A percentile compares a stretch with the other conserved stretches of the same genome.
Evolutionary conservation across 345 rosid species (phyloP).

Genomic region (Eucalyptus urophylla): DNA sequence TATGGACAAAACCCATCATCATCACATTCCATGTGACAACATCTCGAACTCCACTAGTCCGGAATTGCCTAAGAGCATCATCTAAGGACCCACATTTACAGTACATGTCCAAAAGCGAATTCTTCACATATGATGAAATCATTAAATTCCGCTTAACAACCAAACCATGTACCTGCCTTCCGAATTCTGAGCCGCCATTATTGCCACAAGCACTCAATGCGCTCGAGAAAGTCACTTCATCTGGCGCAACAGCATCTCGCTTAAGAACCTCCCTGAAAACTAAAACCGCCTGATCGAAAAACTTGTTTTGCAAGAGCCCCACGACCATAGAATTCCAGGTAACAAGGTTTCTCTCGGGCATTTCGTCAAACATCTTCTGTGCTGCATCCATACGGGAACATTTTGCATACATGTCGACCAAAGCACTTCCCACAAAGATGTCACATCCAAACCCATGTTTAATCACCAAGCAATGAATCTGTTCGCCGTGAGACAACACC

Average conservation of each 20-base stretch:
- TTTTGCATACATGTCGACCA: constrained; percentile 21
- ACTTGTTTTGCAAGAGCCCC: constrained; percentile 13
- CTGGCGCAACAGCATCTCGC: constrained; percentile 1
- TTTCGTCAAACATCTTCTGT: constrained; percentile 24
- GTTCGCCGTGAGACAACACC: constrained; percentile 6
- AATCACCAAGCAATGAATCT: constrained; percentile 14
- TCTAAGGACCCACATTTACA: constrained; percentile 9
- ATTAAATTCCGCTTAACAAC: constrained; percentile 9
- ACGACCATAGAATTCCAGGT: constrained; percentile 33
- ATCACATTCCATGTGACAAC: constrained; percentile 20
- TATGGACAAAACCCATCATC: constrained; percentile 18
- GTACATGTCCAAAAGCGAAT: constrained; percentile 25
- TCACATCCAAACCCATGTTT: constrained; percentile 5
- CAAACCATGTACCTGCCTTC: constrained; percentile 25
- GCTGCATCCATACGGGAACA: constrained; percentile 9
- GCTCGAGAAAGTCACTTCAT: constrained; percentile 26
- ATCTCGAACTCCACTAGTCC: constrained; percentile 1
- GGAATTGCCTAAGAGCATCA: constrained; percentile 12
- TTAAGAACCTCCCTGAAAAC: constrained; percentile 10
- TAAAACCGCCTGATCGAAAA: not conserved
- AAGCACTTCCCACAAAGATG: constrained; percentile 10
- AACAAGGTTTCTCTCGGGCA: constrained; percentile 27
- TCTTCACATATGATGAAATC: constrained; percentile 13
- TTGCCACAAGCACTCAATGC: constrained; percentile 25
- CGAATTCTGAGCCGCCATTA: constrained; percentile 7